Conservation (phyloP, 2,329 filamentous ascomycete genomes). For the Fusarium circinatum region DNA sequence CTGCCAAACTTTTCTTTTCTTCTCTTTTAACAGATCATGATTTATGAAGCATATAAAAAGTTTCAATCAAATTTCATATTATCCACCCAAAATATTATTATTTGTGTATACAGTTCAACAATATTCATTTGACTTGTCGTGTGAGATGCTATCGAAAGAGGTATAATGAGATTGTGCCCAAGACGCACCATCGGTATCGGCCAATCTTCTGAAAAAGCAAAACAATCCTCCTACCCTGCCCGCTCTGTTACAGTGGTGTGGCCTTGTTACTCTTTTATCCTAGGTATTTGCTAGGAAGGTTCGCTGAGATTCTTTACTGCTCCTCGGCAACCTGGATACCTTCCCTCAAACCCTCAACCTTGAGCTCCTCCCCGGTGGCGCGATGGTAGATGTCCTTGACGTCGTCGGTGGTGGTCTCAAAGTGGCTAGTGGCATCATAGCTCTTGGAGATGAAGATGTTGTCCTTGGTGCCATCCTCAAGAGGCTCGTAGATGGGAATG, state of each 20-base stretch:
- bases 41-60: slow-evolving; percentile 36
- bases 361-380: slow-evolving; percentile 83
- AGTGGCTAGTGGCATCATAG: slow-evolving; percentile 98
- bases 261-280: slow-evolving; percentile 20
- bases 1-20: slow-evolving; percentile 27
- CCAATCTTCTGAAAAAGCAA: slow-evolving; percentile 24
- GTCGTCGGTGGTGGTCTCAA: slow-evolving; percentile 91
- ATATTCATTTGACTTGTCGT: slow-evolving; percentile 29
- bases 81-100: not conserved
- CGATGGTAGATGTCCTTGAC: slow-evolving; percentile 93
- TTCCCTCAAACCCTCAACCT: slow-evolving; percentile 87
- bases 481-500: slow-evolving; percentile 92
- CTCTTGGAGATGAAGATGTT: slow-evolving; percentile 98
- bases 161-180: slow-evolving; percentile 43
- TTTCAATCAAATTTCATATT: slow-evolving; percentile 16
- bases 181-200: slow-evolving; percentile 33
- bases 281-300: not conserved
- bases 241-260: slow-evolving; percentile 12
- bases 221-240: slow-evolving; percentile 22
- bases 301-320: slow-evolving; percentile 51
- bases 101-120: slow-evolving; percentile 7
- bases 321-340: slow-evolving; percentile 79
- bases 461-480: slow-evolving; percentile 83
- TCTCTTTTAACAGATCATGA: slow-evolving; percentile 38
- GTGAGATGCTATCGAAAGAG: slow-evolving; percentile 42